Percentiles rank a stretch among this genome's conserved stretches.
Conservation (phyloP, 2,329 filamentous ascomycete species). For the Ophidiomyces ophidiicola region DNA sequence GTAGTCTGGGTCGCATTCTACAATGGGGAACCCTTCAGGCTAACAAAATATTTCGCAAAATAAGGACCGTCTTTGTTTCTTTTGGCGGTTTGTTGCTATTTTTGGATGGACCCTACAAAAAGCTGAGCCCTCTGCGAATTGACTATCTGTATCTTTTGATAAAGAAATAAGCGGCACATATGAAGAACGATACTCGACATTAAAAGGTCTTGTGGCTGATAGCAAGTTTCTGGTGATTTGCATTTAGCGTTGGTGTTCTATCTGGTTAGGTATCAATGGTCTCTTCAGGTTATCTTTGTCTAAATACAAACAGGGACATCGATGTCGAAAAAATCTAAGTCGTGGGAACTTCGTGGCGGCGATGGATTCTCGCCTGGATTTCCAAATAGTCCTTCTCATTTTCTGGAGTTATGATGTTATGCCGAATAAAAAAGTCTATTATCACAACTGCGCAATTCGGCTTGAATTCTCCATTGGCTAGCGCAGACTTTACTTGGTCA, state of each 20-base stretch:
- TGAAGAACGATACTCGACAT: too few relatives aligned
- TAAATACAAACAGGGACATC: constrained; percentile 5
- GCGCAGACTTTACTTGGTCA: constrained; percentile 57
- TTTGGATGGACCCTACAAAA: constrained; percentile 88
- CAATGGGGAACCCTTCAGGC: constrained; percentile 18
- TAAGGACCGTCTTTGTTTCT: constrained; percentile 81
- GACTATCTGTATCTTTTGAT: constrained; percentile 88
- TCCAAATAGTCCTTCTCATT: constrained; percentile 69
- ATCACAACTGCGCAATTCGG: constrained; percentile 78
- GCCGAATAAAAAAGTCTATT: constrained; percentile 80
- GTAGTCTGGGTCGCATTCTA: neutral
- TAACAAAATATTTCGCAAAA: constrained; percentile 7
- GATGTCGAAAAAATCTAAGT: constrained; percentile 3
- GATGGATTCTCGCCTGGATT: constrained; percentile 63
- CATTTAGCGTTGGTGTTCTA: constrained; percentile 33
- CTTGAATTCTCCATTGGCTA: constrained; percentile 71
- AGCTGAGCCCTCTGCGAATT: constrained; percentile 79
- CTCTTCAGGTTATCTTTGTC: constrained; percentile 1
- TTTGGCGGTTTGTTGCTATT: constrained; percentile 87
- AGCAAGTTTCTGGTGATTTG: constrained; percentile 20
- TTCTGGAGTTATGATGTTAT: constrained; percentile 64
- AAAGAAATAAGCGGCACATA: constrained; percentile 55
- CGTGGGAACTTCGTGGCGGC: constrained; percentile 67
- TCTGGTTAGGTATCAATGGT: constrained; percentile 11
- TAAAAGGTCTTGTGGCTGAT: constrained; percentile 3